Conservation (phyloP, 1,284 basidiomycete species). For the Mrakiaceae sp. region DNA sequence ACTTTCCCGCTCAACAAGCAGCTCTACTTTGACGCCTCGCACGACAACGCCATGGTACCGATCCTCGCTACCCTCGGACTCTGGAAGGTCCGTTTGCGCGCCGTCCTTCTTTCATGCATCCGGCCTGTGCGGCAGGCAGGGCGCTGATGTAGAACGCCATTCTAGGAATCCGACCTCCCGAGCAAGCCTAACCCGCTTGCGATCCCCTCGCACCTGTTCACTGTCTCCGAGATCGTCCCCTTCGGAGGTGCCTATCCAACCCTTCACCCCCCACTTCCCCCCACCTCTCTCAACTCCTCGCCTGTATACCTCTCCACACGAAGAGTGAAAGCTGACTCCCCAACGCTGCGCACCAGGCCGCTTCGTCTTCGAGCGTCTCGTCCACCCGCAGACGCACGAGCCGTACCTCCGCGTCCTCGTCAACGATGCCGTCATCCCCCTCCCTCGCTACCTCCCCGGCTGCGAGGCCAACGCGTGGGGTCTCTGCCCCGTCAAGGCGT, state of each 20-base stretch:
- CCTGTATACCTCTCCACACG: slow-evolving; percentile 19
- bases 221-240: too few species aligned
- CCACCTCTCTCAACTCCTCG: slow-evolving; percentile 12
- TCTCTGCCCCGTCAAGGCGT: slow-evolving; percentile 22
- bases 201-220: background rate
- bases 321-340: too few species aligned
- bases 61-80: slow-evolving; percentile 15
- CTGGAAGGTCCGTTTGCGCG: too few species aligned
- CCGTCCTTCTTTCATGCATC: too few species aligned
- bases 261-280: too few species aligned
- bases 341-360: slow-evolving; percentile 1
- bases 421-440: slow-evolving; percentile 24
- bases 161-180: slow-evolving; percentile 5
- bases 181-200: background rate
- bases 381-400: slow-evolving; percentile 14
- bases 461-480: slow-evolving; percentile 15
- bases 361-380: slow-evolving; percentile 21
- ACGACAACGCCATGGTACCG: slow-evolving; percentile 16
- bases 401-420: slow-evolving; percentile 23
- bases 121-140: too few species aligned
- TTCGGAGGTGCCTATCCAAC: too few species aligned
- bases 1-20: slow-evolving; percentile 54
- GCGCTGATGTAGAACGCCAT: too few species aligned
- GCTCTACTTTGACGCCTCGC: slow-evolving; percentile 19
- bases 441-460: slow-evolving; percentile 19